Conservation (phyloP, 345 rosid species). For the Lumnitzera littorea region DNA sequence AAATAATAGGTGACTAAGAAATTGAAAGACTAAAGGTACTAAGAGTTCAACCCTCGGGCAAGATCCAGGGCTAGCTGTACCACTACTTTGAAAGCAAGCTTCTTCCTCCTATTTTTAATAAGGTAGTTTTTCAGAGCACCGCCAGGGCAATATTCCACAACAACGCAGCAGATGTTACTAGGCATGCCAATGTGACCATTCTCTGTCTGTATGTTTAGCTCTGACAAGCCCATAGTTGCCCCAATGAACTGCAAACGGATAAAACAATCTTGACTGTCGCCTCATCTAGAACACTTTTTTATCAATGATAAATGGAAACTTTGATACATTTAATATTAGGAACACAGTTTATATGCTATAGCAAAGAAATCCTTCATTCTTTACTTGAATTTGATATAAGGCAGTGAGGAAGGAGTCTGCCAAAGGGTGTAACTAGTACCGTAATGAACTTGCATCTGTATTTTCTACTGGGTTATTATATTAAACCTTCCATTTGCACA, state of each 20-base stretch:
- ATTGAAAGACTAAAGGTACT: slow-evolving; percentile 1
- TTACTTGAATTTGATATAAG: no score
- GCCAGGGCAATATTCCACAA: slow-evolving; percentile 93
- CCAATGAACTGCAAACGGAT: slow-evolving; percentile 65
- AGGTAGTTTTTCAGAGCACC: slow-evolving; percentile 86
- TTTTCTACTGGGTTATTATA: no score
- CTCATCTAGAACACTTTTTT: no score
- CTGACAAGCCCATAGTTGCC: slow-evolving; percentile 87
- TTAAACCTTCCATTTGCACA: no score
- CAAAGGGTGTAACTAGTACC: no score
- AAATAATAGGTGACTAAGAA: slow-evolving; percentile 8
- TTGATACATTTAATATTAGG: no score
- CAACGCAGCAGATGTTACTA: slow-evolving; percentile 78
- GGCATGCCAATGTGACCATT: slow-evolving; percentile 84
- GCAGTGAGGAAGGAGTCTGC: no score
- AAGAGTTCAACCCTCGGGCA: slow-evolving; percentile 75
- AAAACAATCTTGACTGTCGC: no score
- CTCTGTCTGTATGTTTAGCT: slow-evolving; percentile 67
- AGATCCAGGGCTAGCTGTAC: slow-evolving; percentile 86
- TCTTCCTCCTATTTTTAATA: slow-evolving; percentile 82
- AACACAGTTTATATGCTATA: no score
- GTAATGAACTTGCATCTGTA: no score
- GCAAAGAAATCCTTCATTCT: no score
- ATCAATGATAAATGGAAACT: no score
- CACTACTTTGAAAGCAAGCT: slow-evolving; percentile 91